phyloP scores from a whole-genome alignment of 306 rosid species.

The Nissolia schottii region DNA sequence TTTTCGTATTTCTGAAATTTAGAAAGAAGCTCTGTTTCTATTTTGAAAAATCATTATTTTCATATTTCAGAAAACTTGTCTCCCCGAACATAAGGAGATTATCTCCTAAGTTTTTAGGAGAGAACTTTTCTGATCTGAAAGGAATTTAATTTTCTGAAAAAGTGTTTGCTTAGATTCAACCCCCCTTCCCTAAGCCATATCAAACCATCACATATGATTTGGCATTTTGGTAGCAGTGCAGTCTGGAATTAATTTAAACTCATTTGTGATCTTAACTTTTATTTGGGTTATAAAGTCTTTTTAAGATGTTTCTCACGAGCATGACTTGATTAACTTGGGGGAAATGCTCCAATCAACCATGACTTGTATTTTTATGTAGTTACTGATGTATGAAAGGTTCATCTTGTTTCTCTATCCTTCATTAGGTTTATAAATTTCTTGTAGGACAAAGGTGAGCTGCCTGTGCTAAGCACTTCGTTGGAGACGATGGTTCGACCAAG shows the following conservation, averaged over 20 bases:
- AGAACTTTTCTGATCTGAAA: too few species aligned
- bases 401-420: too few species aligned
- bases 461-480: conserved; percentile 96
- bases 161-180: too few species aligned
- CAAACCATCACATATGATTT: neutral
- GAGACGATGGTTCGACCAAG: conserved; percentile 85
- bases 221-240: neutral
- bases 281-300: neutral
- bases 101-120: too few species aligned
- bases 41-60: too few species aligned
- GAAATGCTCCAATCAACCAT: neutral
- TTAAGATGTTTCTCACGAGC: neutral
- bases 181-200: too few species aligned
- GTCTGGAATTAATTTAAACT: neutral
- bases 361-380: neutral
- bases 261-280: neutral
- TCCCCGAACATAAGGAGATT: too few species aligned
- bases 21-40: too few species aligned
- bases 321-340: neutral
- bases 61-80: too few species aligned
- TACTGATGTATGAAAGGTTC: too few species aligned
- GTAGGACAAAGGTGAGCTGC: conserved; percentile 91
- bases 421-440: conserved; percentile 6
- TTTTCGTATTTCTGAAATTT: too few species aligned
- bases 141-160: too few species aligned